Conservation (phyloP, 2,329 filamentous ascomycete genomes). For the Colletotrichum eleusines region DNA sequence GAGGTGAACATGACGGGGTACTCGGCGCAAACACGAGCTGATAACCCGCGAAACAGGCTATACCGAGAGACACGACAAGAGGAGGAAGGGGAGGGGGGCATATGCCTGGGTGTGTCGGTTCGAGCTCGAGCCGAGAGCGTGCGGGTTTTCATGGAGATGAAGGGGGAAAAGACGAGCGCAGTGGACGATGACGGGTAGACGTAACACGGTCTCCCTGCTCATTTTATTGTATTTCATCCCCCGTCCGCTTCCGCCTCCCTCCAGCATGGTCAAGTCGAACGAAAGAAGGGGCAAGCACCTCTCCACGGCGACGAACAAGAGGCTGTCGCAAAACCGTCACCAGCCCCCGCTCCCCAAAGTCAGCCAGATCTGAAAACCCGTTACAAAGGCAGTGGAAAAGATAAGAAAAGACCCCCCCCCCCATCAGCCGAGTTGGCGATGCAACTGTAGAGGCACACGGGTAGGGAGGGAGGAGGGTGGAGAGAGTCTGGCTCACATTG, state of each 20-base stretch:
- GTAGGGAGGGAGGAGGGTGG: no score
- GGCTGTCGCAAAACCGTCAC: neutral
- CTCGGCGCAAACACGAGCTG: neutral
- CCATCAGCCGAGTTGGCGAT: no score
- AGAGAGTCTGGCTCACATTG: no score
- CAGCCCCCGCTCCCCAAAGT: no score
- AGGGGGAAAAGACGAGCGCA: neutral
- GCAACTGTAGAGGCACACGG: no score
- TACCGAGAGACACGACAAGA: neutral
- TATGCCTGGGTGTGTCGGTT: no score
- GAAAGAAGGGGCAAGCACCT: no score
- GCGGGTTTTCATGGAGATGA: no score
- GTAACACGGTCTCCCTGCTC: neutral
- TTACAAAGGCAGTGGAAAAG: neutral
- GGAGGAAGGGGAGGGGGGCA: neutral
- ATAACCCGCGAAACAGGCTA: neutral
- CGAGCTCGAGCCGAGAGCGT: neutral
- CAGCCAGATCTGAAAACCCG: neutral
- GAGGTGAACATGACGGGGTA: neutral
- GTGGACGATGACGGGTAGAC: neutral
- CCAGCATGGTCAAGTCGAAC: no score
- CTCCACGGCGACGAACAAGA: neutral
- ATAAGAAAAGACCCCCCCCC: neutral
- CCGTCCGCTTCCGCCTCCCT: no score
- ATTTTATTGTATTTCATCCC: neutral